Evolutionary conservation across 306 rosid species (phyloP).

Genomic region (Erythrophleum fordii): DNA sequence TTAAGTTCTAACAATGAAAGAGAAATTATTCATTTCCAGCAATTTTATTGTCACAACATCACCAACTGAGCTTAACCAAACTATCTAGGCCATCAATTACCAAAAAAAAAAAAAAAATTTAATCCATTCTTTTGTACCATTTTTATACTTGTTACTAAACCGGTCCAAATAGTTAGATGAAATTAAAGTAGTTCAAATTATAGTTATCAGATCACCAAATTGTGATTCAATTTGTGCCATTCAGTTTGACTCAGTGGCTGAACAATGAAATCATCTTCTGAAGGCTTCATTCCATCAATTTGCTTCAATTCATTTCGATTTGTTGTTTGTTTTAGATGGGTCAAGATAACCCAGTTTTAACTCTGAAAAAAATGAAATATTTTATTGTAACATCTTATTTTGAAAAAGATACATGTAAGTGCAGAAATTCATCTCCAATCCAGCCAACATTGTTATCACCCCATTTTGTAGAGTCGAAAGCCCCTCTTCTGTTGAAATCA

Average conservation of each 20-base stretch:
- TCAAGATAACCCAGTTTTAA: neutral
- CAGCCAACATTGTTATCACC: neutral
- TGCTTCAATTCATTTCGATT: neutral
- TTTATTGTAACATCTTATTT: neutral
- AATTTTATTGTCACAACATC: neutral
- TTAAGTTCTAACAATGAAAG: neutral
- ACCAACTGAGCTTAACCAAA: neutral
- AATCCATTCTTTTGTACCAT: neutral
- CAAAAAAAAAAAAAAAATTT: neutral
- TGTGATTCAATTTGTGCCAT: neutral
- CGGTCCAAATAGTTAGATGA: neutral
- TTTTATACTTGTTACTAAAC: neutral
- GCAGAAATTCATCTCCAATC: neutral
- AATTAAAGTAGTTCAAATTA: neutral
- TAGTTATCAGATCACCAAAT: neutral
- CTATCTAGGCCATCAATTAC: neutral
- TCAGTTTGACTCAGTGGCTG: neutral
- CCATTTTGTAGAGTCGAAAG: neutral
- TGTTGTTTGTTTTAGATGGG: neutral
- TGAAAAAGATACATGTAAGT: neutral
- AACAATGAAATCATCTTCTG: neutral
- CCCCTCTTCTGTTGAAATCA: neutral
- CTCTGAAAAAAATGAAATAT: neutral
- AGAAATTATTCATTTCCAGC: neutral
- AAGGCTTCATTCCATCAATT: conserved; percentile 2